These are phyloP conservation scores for Phyllosticta capitalensis DNA, from an alignment of 2,329 filamentous ascomycete species.

Conservation along the genomic window DNA sequence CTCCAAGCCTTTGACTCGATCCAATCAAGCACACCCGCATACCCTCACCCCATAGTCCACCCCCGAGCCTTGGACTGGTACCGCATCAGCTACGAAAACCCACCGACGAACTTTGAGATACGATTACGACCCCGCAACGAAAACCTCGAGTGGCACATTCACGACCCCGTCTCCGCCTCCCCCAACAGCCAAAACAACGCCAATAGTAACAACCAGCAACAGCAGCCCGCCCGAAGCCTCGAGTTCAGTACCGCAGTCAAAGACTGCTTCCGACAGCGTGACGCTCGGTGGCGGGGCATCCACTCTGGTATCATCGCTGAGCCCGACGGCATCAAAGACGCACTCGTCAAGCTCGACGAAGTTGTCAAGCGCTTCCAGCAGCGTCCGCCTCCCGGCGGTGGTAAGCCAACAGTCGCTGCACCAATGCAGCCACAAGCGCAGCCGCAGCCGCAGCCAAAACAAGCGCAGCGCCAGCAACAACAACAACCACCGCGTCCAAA, in stretches of 20 bases:
- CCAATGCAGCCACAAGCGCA: neutral
- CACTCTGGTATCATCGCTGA: conserved; percentile 29
- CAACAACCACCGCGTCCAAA: neutral
- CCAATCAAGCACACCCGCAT: neutral
- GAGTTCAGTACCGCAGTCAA: conserved; percentile 25
- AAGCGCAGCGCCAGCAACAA: neutral
- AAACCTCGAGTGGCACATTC: conserved; percentile 28
- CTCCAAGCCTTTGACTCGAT: conserved; percentile 26
- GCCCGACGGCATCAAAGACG: conserved; percentile 25
- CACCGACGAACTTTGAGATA: conserved; percentile 31
- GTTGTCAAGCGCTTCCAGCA: conserved; percentile 18
- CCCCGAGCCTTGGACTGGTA: conserved; percentile 43
- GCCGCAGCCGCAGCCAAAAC: neutral
- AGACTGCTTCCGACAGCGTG: conserved; percentile 21
- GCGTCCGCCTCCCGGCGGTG: neutral
- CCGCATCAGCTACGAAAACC: conserved; percentile 31
- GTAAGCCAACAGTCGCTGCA: neutral
- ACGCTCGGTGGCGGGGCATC: conserved; percentile 29
- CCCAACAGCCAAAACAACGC: conserved; percentile 17
- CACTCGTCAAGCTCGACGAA: conserved; percentile 29
- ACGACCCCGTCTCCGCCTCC: conserved; percentile 18
- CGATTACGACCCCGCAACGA: conserved; percentile 24
- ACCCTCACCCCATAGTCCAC: conserved; percentile 1
- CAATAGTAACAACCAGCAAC: conserved; percentile 13
- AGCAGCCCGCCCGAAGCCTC: conserved; percentile 18